phyloP scores from a whole-genome alignment of 805 yeast species.

The Cyberlindnera lachancei region DNA sequence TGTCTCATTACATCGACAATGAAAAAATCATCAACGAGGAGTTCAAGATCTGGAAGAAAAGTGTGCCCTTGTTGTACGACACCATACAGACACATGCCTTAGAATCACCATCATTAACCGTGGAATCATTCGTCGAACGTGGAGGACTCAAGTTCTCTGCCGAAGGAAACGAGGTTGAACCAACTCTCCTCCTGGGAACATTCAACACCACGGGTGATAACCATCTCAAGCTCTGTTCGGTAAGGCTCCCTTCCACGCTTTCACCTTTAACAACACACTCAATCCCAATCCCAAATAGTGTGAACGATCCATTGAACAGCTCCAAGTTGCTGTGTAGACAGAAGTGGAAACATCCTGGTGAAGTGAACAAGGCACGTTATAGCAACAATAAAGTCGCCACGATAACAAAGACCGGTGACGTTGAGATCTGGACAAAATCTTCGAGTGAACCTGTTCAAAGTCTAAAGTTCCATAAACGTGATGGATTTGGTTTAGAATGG shows the following conservation, averaged over 20 bases:
- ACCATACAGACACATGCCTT: constrained; percentile 53
- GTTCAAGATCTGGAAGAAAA: constrained; percentile 75
- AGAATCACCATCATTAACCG: constrained; percentile 50
- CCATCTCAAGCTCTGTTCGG: constrained; percentile 34
- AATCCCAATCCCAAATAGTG: constrained; percentile 23
- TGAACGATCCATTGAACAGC: constrained; percentile 22
- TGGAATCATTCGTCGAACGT: constrained; percentile 54
- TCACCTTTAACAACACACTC: constrained; percentile 25
- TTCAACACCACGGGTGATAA: constrained; percentile 33
- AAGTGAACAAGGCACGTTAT: constrained; percentile 54
- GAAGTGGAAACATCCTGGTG: constrained; percentile 49
- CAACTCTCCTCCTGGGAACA: constrained; percentile 42
- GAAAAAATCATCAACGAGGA: constrained; percentile 71
- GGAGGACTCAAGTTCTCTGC: constrained; percentile 25
- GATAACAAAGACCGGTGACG: constrained; percentile 33
- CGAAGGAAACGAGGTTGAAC: constrained; percentile 26
- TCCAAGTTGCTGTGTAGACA: constrained; percentile 31
- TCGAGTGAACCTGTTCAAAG: constrained; percentile 19
- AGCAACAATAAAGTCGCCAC: constrained; percentile 24
- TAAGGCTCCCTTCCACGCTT: constrained; percentile 36
- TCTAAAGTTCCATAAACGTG: constrained; percentile 50
- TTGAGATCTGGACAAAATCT: constrained; percentile 34
- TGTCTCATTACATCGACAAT: constrained; percentile 39
- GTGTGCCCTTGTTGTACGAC: constrained; percentile 71
- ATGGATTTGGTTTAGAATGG: constrained; percentile 75